Percentiles rank a stretch among this genome's conserved stretches.
These are phyloP conservation scores for Fusarium miscanthi DNA, from an alignment of 2,329 filamentous ascomycete genomes.

Conservation along the genomic window DNA sequence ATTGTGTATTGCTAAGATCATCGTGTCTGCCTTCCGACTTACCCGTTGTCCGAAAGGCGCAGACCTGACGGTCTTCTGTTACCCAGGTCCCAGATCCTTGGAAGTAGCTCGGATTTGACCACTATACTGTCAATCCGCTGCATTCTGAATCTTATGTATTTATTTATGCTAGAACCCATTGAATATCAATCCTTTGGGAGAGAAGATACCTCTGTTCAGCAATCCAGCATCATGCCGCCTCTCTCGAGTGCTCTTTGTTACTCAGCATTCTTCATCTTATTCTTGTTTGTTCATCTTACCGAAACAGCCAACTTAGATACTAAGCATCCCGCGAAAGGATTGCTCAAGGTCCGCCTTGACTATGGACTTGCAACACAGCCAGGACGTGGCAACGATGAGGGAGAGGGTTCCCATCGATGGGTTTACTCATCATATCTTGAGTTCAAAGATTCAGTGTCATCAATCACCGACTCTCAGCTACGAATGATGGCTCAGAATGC, in stretches of 20 bases:
- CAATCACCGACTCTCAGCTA: not conserved
- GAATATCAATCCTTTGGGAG: not conserved
- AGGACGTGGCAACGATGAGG: not conserved
- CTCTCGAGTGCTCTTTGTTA: not conserved
- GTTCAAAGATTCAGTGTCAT: not conserved
- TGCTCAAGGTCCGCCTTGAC: not conserved
- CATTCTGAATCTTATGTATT: not conserved
- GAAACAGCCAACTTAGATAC: not conserved
- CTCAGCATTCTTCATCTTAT: not conserved
- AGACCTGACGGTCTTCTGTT: not conserved
- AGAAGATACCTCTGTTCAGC: not conserved
- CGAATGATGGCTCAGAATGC: not conserved
- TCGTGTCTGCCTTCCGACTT: not conserved
- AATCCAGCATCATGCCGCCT: not conserved
- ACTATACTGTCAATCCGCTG: not conserved
- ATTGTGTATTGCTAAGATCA: rapidly evolving
- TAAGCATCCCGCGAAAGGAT: not conserved
- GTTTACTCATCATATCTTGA: not conserved
- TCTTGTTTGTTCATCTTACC: not conserved
- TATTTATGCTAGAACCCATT: not conserved
- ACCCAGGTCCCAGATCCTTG: not conserved
- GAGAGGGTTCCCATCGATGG: not conserved
- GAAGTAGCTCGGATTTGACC: not conserved
- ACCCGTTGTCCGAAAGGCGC: rapidly evolving
- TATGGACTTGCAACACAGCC: not conserved